Evolutionary conservation across 2,329 filamentous ascomycete species (phyloP).

Genomic region (Pleurostoma richardsiae): DNA sequence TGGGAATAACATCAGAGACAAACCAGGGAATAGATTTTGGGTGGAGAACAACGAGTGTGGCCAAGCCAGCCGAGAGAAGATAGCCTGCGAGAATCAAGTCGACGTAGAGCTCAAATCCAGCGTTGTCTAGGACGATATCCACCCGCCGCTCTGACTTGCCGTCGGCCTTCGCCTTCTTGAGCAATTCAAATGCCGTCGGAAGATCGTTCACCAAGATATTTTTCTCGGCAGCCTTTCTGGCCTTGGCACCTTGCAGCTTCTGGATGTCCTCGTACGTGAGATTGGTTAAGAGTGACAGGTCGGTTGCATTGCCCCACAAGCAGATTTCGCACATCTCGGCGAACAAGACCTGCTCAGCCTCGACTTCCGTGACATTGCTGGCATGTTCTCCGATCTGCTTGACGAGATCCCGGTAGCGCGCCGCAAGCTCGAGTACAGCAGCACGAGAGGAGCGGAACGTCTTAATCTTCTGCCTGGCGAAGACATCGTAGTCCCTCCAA

Average conservation of each 20-base stretch:
- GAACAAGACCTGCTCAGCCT: constrained; percentile 75
- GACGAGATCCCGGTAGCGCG: constrained; percentile 52
- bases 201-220: constrained; percentile 92
- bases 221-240: constrained; percentile 79
- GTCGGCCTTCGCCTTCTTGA: constrained; percentile 16
- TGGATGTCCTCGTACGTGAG: constrained; percentile 95
- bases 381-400: constrained; percentile 55
- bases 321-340: constrained; percentile 94
- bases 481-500: constrained; percentile 90
- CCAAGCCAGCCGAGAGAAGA: constrained; percentile 76
- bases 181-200: constrained; percentile 22
- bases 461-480: constrained; percentile 81
- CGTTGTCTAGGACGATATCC: constrained; percentile 95
- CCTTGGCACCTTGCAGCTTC: constrained; percentile 85
- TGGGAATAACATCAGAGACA: constrained; percentile 87
- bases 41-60: constrained; percentile 81
- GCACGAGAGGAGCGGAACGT: constrained; percentile 90
- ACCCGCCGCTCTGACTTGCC: constrained; percentile 62
- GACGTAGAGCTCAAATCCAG: constrained; percentile 95
- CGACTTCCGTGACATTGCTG: constrained; percentile 49
- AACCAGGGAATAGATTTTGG: constrained; percentile 98
- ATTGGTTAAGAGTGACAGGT: constrained; percentile 84
- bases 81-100: constrained; percentile 91
- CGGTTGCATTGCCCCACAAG: constrained; percentile 95
- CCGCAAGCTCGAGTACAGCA: constrained; percentile 43